These are phyloP conservation scores for Spergularia bocconei DNA, from an alignment of 148 eudicot genomes.

Conservation along the genomic window DNA sequence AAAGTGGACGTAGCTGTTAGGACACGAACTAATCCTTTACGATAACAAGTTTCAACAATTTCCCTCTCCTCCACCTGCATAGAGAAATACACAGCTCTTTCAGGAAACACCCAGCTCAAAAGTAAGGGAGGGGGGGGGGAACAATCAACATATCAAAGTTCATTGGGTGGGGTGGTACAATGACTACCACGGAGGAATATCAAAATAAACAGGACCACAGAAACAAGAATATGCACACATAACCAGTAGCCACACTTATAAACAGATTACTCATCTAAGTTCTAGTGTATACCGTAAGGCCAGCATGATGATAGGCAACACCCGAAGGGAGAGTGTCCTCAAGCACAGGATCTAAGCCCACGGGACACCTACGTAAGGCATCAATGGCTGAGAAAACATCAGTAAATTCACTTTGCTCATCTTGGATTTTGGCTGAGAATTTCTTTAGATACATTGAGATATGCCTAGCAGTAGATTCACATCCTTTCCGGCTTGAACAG, in stretches of 20 bases:
- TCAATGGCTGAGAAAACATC: conserved; percentile 74
- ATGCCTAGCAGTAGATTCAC: conserved; percentile 94
- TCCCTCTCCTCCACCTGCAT: conserved; percentile 96
- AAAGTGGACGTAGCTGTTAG: conserved; percentile 97
- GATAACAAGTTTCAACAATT: conserved; percentile 85
- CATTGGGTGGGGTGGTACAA: not conserved
- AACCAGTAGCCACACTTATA: not conserved
- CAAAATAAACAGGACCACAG: conserved; percentile 6
- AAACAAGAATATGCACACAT: not conserved
- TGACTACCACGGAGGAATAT: not conserved
- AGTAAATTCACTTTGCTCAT: conserved; percentile 50
- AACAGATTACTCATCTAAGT: not conserved
- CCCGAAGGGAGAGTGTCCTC: conserved; percentile 92
- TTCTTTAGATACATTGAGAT: conserved; percentile 63
- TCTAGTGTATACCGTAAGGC: conserved; percentile 70
- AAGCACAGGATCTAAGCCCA: conserved; percentile 86
- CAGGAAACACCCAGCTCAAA: conserved; percentile 12
- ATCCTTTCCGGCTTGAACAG: conserved; percentile 98
- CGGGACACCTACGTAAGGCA: conserved; percentile 79
- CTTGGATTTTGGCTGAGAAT: conserved; percentile 57
- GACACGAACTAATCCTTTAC: conserved; percentile 93
- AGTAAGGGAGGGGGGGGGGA: not conserved
- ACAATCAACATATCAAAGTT: not conserved
- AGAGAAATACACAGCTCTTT: conserved; percentile 11
- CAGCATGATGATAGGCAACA: conserved; percentile 99